Conservation (phyloP, 2,329 filamentous ascomycete genomes). For the Laburnicola sp. region DNA sequence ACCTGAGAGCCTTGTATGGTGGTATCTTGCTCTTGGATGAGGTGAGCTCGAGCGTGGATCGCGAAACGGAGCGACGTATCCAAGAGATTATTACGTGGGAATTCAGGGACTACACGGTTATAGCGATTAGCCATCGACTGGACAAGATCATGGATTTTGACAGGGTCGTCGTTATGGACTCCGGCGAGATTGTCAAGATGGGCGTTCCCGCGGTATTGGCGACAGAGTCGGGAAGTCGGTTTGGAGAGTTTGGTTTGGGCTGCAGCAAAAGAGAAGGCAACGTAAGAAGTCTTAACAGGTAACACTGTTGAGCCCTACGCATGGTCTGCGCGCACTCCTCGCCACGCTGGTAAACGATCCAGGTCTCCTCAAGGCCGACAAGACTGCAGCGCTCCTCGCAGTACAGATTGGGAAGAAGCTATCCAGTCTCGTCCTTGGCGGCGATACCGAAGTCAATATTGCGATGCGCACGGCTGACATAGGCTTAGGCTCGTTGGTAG, state of each 20-base stretch:
- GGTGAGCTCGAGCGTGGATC: slow-evolving; percentile 52
- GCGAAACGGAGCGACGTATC: slow-evolving; percentile 59
- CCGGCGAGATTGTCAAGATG: slow-evolving; percentile 50
- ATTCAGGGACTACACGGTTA: slow-evolving; percentile 46
- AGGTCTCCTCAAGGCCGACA: slow-evolving; percentile 7
- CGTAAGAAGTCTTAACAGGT: too few relatives aligned
- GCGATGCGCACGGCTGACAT: slow-evolving; percentile 18
- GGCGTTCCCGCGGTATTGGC: slow-evolving; percentile 13
- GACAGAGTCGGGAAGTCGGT: slow-evolving; percentile 2
- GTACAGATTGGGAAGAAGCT: slow-evolving; percentile 19
- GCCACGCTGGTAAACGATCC: neutral
- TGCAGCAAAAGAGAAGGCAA: slow-evolving; percentile 3
- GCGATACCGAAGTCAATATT: slow-evolving; percentile 17
- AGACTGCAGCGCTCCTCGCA: slow-evolving; percentile 10
- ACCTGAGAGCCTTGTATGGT: too few relatives aligned
- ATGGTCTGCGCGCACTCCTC: slow-evolving; percentile 11
- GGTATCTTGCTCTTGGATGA: slow-evolving; percentile 27
- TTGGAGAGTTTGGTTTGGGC: slow-evolving; percentile 13
- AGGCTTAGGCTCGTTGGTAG: slow-evolving; percentile 35
- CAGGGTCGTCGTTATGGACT: slow-evolving; percentile 35
- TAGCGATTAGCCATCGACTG: slow-evolving; percentile 23
- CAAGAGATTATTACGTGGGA: slow-evolving; percentile 56
- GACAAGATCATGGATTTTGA: slow-evolving; percentile 29
- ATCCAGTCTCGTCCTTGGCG: slow-evolving; percentile 16
- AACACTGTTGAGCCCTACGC: too few relatives aligned